Percentiles rank a stretch among this genome's conserved stretches.
These are phyloP conservation scores for Scleroderma bovista DNA, from an alignment of 768 basidiomycete species.

Conservation along the genomic window DNA sequence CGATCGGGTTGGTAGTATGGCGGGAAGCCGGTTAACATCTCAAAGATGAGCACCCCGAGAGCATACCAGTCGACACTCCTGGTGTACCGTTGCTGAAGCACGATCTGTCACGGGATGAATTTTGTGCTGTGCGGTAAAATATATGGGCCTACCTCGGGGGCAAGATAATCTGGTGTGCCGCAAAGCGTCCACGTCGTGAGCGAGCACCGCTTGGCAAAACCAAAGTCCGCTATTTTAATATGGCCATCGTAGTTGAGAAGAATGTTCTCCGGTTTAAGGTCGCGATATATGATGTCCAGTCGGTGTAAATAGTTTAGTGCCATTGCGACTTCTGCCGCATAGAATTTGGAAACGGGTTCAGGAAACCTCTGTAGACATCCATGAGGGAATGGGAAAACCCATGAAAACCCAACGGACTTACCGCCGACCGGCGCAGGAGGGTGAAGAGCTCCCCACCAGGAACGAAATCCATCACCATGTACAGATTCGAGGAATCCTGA, in stretches of 20 bases:
- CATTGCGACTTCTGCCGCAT: constrained; percentile 90
- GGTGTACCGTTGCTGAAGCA: constrained; percentile 81
- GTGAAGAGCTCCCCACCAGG: constrained; percentile 97
- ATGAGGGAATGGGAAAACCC: constrained; percentile 14
- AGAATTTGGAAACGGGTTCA: constrained; percentile 96
- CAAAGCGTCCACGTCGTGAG: constrained; percentile 94
- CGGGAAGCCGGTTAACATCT: constrained; percentile 95
- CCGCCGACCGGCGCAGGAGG: constrained; percentile 83
- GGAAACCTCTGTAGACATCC: constrained; percentile 68
- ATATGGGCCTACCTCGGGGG: constrained; percentile 68
- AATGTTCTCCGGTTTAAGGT: constrained; percentile 97
- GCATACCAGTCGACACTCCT: constrained; percentile 99
- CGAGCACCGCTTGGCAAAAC: constrained; percentile 87
- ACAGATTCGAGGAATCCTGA: constrained; percentile 88
- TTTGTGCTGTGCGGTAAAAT: constrained; percentile 14
- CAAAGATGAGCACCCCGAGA: constrained; percentile 92
- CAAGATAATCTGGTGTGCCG: constrained; percentile 94
- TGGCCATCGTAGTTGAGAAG: constrained; percentile 91
- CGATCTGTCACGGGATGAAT: constrained; percentile 43
- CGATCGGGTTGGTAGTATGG: constrained; percentile 88
- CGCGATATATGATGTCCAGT: constrained; percentile 90
- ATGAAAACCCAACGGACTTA: constrained; percentile 23
- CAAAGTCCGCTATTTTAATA: constrained; percentile 96
- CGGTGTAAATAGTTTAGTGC: constrained; percentile 87
- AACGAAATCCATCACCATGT: constrained; percentile 98